phyloP scores from a whole-genome alignment of 148 eudicot species.

The Amaranthus cruentus region DNA sequence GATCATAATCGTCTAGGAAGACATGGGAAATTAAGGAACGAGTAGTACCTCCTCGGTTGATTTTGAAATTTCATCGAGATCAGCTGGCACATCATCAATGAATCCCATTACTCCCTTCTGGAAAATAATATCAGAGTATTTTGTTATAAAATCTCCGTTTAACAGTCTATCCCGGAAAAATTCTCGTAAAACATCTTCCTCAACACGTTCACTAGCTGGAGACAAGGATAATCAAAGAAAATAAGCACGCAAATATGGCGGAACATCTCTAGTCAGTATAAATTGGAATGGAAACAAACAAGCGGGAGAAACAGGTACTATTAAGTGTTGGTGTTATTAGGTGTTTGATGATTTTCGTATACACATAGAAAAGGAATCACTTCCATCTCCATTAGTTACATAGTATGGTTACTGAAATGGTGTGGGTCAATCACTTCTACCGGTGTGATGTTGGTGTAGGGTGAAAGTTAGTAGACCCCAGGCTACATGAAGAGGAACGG shows the following conservation, averaged over 20 bases:
- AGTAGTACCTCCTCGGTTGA: constrained; percentile 23
- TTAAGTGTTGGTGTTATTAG: too few relatives aligned
- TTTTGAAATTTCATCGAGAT: constrained; percentile 14
- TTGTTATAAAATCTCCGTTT: constrained; percentile 42
- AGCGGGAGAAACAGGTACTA: background rate
- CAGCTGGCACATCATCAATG: constrained; percentile 11
- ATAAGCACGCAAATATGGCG: background rate
- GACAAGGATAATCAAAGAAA: constrained; percentile 14
- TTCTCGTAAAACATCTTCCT: constrained; percentile 38
- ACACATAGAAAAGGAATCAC: too few relatives aligned
- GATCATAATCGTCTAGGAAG: constrained; percentile 4
- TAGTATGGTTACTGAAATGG: too few relatives aligned
- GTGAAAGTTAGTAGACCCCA: too few relatives aligned
- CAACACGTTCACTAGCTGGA: constrained; percentile 29
- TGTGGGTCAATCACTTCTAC: too few relatives aligned
- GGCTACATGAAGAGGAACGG: too few relatives aligned
- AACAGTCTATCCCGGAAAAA: constrained; percentile 41
- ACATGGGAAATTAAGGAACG: background rate
- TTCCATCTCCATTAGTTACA: too few relatives aligned
- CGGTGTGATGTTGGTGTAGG: too few relatives aligned
- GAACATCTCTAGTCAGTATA: constrained; percentile 1
- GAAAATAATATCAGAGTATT: constrained; percentile 32
- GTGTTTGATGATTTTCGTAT: too few relatives aligned
- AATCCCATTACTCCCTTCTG: constrained; percentile 16
- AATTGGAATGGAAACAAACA: background rate